Evolutionary conservation across 495 filamentous ascomycete species (phyloP).

Genomic region (Penicillium lagena): DNA sequence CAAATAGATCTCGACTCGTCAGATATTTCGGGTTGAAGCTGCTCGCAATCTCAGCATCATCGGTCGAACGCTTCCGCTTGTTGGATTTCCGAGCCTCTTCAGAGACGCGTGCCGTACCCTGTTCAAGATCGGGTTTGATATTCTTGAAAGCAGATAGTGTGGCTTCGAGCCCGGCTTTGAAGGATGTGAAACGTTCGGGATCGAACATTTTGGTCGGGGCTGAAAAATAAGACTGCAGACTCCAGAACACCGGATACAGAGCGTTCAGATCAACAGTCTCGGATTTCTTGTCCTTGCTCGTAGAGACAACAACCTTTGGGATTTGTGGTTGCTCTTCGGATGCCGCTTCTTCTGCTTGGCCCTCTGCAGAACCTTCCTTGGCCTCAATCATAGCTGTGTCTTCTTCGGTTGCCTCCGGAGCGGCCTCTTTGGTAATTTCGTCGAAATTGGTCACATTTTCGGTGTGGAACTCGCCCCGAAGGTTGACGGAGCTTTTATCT

Average conservation of each 20-base stretch:
- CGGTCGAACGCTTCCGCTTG: conserved; percentile 67
- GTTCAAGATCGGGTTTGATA: conserved; percentile 63
- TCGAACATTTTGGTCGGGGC: conserved; percentile 78
- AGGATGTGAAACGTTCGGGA: conserved; percentile 58
- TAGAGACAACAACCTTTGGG: conserved; percentile 48
- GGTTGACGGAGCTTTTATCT: conserved; percentile 94
- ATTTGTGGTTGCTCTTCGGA: conserved; percentile 15
- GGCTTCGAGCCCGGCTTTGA: conserved; percentile 69
- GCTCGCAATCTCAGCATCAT: conserved; percentile 57
- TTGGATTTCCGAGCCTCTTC: conserved; percentile 56
- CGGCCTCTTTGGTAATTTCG: conserved; percentile 27
- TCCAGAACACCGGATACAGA: conserved; percentile 92
- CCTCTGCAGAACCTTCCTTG: conserved; percentile 24
- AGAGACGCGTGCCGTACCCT: conserved; percentile 40
- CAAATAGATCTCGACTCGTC: conserved; percentile 89
- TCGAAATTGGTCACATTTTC: conserved; percentile 93
- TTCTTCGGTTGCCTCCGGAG: conserved; percentile 11
- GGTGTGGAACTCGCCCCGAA: conserved; percentile 90
- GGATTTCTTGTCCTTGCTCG: conserved; percentile 34
- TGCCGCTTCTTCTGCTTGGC: conserved; percentile 18
- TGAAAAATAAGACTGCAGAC: conserved; percentile 85
- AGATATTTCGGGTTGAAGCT: conserved; percentile 96
- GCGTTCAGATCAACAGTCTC: conserved; percentile 55
- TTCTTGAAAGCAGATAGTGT: conserved; percentile 75
- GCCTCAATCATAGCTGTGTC: conserved; percentile 60